Conservation (phyloP, 495 filamentous ascomycete species). For the Penicillium roqueforti region DNA sequence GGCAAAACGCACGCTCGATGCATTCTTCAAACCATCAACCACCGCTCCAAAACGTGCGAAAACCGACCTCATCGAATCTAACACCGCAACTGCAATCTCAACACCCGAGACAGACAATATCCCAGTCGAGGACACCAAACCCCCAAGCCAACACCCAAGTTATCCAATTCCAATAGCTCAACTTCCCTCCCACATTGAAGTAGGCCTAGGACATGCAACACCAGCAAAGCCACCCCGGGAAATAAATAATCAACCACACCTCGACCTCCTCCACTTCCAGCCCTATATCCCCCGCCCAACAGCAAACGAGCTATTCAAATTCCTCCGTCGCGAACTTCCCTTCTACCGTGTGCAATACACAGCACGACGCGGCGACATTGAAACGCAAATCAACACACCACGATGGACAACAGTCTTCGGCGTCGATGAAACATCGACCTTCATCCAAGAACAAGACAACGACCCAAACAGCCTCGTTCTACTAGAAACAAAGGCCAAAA, state of each 20-base stretch:
- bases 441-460: conserved; percentile 11
- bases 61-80: conserved; percentile 1
- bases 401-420: conserved; percentile 71
- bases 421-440: conserved; percentile 56
- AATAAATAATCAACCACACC: conserved; percentile 59
- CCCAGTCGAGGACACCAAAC: not conserved
- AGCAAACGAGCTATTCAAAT: conserved; percentile 57
- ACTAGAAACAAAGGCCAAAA: conserved; percentile 27
- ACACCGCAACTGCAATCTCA: not conserved
- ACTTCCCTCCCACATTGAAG: conserved; percentile 44
- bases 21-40: conserved; percentile 23
- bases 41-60: conserved; percentile 17
- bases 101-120: conserved; percentile 2
- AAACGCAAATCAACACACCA: conserved; percentile 63
- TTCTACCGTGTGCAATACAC: conserved; percentile 72
- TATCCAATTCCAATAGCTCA: conserved; percentile 62
- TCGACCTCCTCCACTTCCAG: conserved; percentile 65
- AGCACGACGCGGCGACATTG: conserved; percentile 54
- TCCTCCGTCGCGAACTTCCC: conserved; percentile 57
- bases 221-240: conserved; percentile 13
- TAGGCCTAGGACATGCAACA: conserved; percentile 29
- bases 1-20: conserved; percentile 26
- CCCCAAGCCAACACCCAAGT: conserved; percentile 41
- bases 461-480: conserved; percentile 30
- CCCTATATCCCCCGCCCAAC: conserved; percentile 55